Evolutionary conservation across 108 stramenopile genomes (phyloP).

Genomic region (Parietichytrium sp.): DNA sequence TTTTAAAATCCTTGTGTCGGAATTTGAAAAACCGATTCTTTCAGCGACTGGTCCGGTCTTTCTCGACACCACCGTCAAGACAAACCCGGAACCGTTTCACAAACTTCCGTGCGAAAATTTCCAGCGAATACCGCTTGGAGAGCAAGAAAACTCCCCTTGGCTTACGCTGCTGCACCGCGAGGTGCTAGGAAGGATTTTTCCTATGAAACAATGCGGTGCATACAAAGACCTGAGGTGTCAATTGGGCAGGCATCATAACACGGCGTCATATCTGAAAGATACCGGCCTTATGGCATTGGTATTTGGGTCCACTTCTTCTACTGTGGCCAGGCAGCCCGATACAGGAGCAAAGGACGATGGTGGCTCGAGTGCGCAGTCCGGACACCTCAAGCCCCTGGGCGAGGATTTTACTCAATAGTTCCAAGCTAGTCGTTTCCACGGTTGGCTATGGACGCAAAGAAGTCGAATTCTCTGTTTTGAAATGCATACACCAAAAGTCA

Average conservation of each 20-base stretch:
- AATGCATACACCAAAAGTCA: too few species aligned
- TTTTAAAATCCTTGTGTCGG: not conserved
- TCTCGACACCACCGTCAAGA: conserved; percentile 37
- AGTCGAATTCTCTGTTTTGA: too few species aligned
- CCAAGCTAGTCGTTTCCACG: too few species aligned
- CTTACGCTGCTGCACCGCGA: conserved; percentile 33
- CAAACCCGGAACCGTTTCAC: conserved; percentile 26
- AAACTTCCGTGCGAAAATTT: conserved; percentile 17
- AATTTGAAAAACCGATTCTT: conserved; percentile 23
- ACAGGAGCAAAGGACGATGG: too few species aligned
- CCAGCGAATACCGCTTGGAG: conserved; percentile 25
- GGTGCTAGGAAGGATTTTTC: conserved; percentile 2
- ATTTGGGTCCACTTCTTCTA: too few species aligned
- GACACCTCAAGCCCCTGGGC: too few species aligned
- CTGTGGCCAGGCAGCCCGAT: too few species aligned
- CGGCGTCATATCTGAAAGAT: too few species aligned
- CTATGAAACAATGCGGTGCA: conserved; percentile 28
- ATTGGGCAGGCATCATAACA: conserved; percentile 9
- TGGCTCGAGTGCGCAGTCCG: too few species aligned
- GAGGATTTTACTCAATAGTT: too few species aligned
- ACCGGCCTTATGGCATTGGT: too few species aligned
- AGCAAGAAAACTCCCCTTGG: conserved; percentile 29
- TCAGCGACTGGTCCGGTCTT: conserved; percentile 16
- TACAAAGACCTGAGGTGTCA: conserved; percentile 18
- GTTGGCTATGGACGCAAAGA: too few species aligned